These are phyloP conservation scores for Pisolithus sp. DNA, from an alignment of 768 basidiomycete species.

Conservation along the genomic window DNA sequence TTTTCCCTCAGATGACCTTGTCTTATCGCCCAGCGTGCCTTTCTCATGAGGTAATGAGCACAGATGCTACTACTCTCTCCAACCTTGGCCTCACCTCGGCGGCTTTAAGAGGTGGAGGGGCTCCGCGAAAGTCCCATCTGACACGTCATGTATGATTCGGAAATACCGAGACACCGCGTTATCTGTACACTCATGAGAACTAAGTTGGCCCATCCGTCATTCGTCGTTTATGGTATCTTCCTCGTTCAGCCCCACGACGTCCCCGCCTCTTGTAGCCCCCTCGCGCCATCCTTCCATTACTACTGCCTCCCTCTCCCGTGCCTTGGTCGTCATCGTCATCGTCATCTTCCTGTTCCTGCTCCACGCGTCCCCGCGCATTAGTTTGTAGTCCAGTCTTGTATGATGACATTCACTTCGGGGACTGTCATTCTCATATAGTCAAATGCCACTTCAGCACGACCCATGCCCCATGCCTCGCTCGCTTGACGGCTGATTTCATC, in stretches of 20 bases:
- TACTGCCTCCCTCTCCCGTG: neutral
- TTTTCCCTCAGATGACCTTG: neutral
- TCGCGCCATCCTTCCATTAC: neutral
- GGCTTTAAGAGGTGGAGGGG: no score
- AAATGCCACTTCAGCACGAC: constrained; percentile 45
- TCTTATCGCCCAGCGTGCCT: neutral
- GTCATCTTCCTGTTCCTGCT: neutral
- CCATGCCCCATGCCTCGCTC: constrained; percentile 49
- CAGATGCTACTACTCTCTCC: no score
- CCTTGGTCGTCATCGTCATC: neutral
- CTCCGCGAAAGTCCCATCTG: no score
- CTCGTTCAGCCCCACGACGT: neutral
- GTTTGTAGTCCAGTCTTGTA: no score
- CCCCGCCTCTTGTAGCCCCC: neutral
- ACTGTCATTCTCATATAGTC: constrained; percentile 49
- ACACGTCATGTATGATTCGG: no score
- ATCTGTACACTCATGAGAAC: neutral
- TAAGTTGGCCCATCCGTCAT: neutral
- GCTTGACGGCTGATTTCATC: constrained; percentile 59
- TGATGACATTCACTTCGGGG: constrained; percentile 12
- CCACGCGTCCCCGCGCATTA: neutral
- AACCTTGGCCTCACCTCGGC: no score
- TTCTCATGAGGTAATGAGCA: neutral
- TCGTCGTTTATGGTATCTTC: neutral
- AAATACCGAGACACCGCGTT: neutral